Percentiles rank a stretch among this genome's conserved stretches.
phyloP scores from a whole-genome alignment of 257 asterid species.

The Nicotiana sylvestris region DNA sequence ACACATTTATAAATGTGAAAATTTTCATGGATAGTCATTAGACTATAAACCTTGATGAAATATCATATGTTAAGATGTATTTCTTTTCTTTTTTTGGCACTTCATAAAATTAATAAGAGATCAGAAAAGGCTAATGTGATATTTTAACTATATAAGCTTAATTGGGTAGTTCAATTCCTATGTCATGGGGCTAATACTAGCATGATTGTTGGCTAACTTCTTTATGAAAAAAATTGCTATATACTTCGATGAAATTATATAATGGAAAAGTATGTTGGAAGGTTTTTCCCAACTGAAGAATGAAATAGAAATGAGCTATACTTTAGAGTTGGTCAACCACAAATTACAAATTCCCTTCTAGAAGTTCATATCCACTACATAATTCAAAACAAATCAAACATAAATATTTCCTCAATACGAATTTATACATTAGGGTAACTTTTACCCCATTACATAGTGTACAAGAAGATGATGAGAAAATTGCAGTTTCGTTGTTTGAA shows the following conservation, averaged over 20 bases:
- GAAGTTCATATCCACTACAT: slow-evolving; percentile 1
- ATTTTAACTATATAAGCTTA: neutral
- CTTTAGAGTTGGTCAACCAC: neutral
- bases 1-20: neutral
- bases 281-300: slow-evolving; percentile 3
- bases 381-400: neutral
- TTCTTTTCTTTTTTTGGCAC: neutral
- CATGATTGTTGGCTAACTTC: neutral
- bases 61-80: neutral
- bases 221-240: neutral
- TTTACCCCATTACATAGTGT: neutral
- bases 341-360: slow-evolving; percentile 3
- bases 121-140: neutral
- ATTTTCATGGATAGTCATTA: too few relatives aligned
- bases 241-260: neutral
- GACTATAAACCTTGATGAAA: too few relatives aligned
- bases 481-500: neutral
- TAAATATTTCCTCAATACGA: neutral
- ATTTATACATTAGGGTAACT: neutral
- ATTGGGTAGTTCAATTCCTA: neutral
- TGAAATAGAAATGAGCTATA: neutral
- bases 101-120: neutral
- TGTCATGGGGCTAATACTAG: neutral
- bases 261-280: neutral
- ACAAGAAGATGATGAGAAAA: neutral